Evolutionary conservation across 192 early-diverging fungal species (phyloP).

Genomic region (Coemansia sp.): DNA sequence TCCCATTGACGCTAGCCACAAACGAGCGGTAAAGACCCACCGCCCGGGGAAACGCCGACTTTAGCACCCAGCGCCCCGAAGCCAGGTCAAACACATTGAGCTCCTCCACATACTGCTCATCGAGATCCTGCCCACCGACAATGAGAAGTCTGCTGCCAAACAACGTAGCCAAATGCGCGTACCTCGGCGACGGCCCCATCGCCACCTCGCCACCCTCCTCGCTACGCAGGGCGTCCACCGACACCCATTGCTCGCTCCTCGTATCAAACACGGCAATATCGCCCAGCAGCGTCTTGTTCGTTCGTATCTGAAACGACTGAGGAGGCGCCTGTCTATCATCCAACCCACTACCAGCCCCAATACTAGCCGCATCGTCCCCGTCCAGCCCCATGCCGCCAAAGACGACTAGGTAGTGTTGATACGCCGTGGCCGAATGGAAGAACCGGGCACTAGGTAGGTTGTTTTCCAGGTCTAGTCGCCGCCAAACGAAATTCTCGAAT

Average conservation of each 20-base stretch:
- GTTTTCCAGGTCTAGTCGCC: slow-evolving; percentile 42
- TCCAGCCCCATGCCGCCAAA: slow-evolving; percentile 81
- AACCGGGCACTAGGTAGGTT: slow-evolving; percentile 55
- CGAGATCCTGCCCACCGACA: slow-evolving; percentile 76
- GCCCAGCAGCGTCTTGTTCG: slow-evolving; percentile 63
- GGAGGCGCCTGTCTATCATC: slow-evolving; percentile 22
- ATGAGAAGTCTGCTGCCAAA: slow-evolving; percentile 63
- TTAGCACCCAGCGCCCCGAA: slow-evolving; percentile 63
- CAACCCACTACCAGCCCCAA: slow-evolving; percentile 8
- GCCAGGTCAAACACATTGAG: slow-evolving; percentile 75
- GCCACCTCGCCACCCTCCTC: neutral
- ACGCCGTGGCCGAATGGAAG: slow-evolving; percentile 73
- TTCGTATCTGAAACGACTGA: slow-evolving; percentile 53
- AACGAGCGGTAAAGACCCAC: slow-evolving; percentile 80
- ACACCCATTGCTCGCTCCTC: slow-evolving; percentile 54
- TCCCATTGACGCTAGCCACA: slow-evolving; percentile 61
- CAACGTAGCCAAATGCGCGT: slow-evolving; percentile 73
- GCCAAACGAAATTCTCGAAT: slow-evolving; percentile 63
- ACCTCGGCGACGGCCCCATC: slow-evolving; percentile 65
- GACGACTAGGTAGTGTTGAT: slow-evolving; percentile 61
- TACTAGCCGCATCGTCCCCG: slow-evolving; percentile 19
- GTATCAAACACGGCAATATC: slow-evolving; percentile 68
- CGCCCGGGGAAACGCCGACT: slow-evolving; percentile 67
- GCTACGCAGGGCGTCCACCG: slow-evolving; percentile 20
- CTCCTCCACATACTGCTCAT: slow-evolving; percentile 74